Evolutionary conservation across 2,329 filamentous ascomycete genomes (phyloP).

Genomic region (Pyricularia pennisetigena): DNA sequence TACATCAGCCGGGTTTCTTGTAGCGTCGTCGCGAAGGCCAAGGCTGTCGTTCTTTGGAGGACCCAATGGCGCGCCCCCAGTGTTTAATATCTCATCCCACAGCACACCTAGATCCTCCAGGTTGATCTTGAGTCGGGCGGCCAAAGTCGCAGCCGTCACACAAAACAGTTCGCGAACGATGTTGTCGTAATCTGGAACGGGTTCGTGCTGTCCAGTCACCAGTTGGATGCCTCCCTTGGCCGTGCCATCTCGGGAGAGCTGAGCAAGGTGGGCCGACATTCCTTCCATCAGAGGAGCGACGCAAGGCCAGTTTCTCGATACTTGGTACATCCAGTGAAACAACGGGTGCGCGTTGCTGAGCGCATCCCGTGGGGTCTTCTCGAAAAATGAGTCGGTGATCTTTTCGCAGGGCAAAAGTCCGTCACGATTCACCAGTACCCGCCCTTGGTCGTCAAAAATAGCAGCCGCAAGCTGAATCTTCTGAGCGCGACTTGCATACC

Average conservation of each 20-base stretch:
- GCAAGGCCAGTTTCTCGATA: conserved; percentile 66
- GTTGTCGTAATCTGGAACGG: conserved; percentile 60
- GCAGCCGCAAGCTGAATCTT: conserved; percentile 50
- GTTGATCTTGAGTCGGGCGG: conserved; percentile 52
- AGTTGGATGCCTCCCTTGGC: conserved; percentile 28
- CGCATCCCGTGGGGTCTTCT: conserved; percentile 52
- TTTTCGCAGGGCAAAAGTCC: conserved; percentile 62
- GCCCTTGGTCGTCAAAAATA: conserved; percentile 57
- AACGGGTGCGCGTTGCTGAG: conserved; percentile 69
- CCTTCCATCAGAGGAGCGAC: conserved; percentile 57
- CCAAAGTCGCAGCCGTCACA: conserved; percentile 65
- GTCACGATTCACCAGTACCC: conserved; percentile 59
- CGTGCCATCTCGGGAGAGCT: conserved; percentile 30
- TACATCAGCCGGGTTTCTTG: conserved; percentile 11
- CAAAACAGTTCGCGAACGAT: conserved; percentile 80
- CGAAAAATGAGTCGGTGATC: conserved; percentile 69
- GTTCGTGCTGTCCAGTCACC: conserved; percentile 42
- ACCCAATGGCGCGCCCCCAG: conserved; percentile 28
- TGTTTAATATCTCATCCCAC: conserved; percentile 67
- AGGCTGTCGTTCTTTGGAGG: neutral
- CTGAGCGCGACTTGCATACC: conserved; percentile 48
- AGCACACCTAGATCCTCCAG: conserved; percentile 57
- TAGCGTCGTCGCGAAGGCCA: neutral
- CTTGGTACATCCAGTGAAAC: conserved; percentile 81
- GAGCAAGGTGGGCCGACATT: conserved; percentile 62